Evolutionary conservation across 495 filamentous ascomycete species (phyloP).

Genomic region (Aspergillus diversus): DNA sequence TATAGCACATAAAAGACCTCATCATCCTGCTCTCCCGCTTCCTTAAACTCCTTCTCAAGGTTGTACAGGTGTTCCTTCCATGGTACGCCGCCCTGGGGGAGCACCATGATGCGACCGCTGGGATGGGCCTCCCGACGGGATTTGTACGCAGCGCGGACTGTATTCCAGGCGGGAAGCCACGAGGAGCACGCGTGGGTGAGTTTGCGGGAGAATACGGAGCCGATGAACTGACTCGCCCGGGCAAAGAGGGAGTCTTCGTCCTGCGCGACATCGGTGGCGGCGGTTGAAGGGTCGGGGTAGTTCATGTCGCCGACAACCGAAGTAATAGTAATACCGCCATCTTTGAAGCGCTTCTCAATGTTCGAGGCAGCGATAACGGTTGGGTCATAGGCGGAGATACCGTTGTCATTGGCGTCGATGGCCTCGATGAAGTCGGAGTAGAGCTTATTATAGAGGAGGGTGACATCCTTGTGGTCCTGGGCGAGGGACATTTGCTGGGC

Average conservation of each 20-base stretch:
- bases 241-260: constrained; percentile 82
- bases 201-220: constrained; percentile 79
- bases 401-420: constrained; percentile 97
- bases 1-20: constrained; percentile 86
- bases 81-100: constrained; percentile 73
- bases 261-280: constrained; percentile 53
- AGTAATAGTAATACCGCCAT: constrained; percentile 79
- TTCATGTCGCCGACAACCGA: constrained; percentile 86
- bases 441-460: constrained; percentile 80
- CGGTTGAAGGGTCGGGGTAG: constrained; percentile 46
- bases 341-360: constrained; percentile 76
- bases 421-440: constrained; percentile 95
- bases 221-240: constrained; percentile 76
- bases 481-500: constrained; percentile 65
- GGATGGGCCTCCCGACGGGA: constrained; percentile 66
- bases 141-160: constrained; percentile 72
- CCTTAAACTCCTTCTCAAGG: constrained; percentile 66
- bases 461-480: constrained; percentile 65
- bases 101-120: constrained; percentile 77
- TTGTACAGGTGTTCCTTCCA: constrained; percentile 97
- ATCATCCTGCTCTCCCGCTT: constrained; percentile 35
- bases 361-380: constrained; percentile 63
- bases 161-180: constrained; percentile 86
- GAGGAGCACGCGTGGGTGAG: constrained; percentile 56
- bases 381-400: constrained; percentile 78